Evolutionary conservation across 2,329 filamentous ascomycete genomes (phyloP).

Genomic region (Emergomyces pasteurianus): DNA sequence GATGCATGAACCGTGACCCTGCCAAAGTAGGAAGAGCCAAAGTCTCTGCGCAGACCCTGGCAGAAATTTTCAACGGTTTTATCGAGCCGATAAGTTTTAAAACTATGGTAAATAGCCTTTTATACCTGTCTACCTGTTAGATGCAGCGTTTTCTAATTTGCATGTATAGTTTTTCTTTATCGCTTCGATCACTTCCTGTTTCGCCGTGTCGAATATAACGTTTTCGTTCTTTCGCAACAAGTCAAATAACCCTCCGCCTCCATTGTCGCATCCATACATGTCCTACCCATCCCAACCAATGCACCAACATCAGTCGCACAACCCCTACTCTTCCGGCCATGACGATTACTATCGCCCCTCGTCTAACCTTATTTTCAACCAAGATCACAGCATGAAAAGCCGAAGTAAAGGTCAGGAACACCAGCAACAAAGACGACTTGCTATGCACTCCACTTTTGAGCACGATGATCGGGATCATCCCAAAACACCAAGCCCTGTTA

Average conservation of each 20-base stretch:
- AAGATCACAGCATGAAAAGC: conserved; percentile 8
- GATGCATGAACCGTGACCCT: conserved; percentile 78
- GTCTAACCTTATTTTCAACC: conserved; percentile 3
- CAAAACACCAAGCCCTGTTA: conserved; percentile 28
- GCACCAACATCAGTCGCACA: conserved; percentile 15
- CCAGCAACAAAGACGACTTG: conserved; percentile 19
- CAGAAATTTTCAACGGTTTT: conserved; percentile 87
- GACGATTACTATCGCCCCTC: conserved; percentile 1
- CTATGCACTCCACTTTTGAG: conserved; percentile 21
- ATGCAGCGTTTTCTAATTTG: background rate
- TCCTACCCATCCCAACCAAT: conserved; percentile 15
- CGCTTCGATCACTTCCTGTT: conserved; percentile 34
- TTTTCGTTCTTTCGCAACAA: conserved; percentile 44
- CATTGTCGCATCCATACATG: conserved; percentile 13
- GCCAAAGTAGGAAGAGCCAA: conserved; percentile 64
- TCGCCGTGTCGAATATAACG: conserved; percentile 48
- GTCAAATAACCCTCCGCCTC: conserved; percentile 21
- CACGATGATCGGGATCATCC: conserved; percentile 21
- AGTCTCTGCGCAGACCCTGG: conserved; percentile 76
- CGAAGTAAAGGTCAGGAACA: conserved; percentile 15
- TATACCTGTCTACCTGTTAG: background rate
- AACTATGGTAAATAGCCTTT: conserved; percentile 45
- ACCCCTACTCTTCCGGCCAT: conserved; percentile 18
- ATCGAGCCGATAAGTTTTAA: conserved; percentile 85
- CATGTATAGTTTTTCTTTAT: conserved; percentile 26